Percentiles rank a stretch among this genome's conserved stretches.
phyloP scores from a whole-genome alignment of 768 basidiomycete species.

The Boletellus ananas region DNA sequence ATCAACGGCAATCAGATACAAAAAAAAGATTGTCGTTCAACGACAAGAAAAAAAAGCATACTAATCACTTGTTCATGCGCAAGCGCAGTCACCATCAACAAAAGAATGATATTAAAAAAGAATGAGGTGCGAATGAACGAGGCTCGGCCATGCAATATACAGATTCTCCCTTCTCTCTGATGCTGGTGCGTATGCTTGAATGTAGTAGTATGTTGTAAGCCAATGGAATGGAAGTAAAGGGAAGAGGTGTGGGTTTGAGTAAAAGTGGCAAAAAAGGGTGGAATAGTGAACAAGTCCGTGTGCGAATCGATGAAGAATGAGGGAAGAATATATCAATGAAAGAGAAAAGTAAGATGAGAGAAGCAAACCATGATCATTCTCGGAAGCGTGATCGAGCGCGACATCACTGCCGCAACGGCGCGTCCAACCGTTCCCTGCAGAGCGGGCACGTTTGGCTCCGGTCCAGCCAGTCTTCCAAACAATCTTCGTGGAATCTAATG shows the following conservation, averaged over 20 bases:
- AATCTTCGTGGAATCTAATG: conserved; percentile 55
- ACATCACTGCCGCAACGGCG: conserved; percentile 12
- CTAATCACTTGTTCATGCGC: background rate
- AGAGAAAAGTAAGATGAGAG: background rate
- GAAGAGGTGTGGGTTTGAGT: background rate
- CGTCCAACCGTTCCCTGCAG: conserved; percentile 48
- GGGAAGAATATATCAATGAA: background rate
- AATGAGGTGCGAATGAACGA: conserved; percentile 18
- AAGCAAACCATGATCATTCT: background rate
- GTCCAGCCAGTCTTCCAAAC: conserved; percentile 60
- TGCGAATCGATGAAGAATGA: conserved; percentile 4
- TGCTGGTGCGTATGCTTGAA: background rate
- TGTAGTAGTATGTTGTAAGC: conserved; percentile 4
- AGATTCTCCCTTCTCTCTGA: background rate
- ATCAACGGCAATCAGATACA: too few relatives aligned
- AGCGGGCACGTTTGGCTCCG: conserved; percentile 61
- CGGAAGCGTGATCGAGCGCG: background rate
- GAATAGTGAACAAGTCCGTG: conserved; percentile 13
- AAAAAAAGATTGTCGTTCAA: conserved; percentile 8
- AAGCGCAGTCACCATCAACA: conserved; percentile 9
- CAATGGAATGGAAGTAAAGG: background rate
- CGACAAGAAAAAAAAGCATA: background rate
- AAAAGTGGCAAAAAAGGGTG: background rate
- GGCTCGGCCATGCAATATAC: conserved; percentile 8
- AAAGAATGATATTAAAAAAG: conserved; percentile 29